Evolutionary conservation across 164 flowering plant species (phyloP).

Genomic region (Chimonanthus salicifolius): DNA sequence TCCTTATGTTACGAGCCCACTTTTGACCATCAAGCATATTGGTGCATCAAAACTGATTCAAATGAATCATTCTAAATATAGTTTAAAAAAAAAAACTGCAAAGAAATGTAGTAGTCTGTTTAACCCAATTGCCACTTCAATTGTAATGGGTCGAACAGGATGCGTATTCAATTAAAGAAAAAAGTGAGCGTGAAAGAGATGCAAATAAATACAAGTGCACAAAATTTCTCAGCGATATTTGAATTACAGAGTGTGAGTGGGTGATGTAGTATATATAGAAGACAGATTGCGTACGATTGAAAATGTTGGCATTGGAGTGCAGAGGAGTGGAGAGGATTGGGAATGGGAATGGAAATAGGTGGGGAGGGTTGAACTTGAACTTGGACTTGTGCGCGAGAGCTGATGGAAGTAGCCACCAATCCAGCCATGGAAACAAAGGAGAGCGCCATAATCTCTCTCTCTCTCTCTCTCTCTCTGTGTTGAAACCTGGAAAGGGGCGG

Average conservation of each 20-base stretch:
- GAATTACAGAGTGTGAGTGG: not conserved
- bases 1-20: too few species aligned
- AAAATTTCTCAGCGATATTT: too few species aligned
- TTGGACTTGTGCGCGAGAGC: not conserved
- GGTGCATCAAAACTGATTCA: too few species aligned
- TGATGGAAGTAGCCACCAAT: not conserved
- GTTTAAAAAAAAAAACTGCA: too few species aligned
- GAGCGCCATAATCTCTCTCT: not conserved
- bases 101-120: too few species aligned
- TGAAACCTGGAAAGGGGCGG: not conserved
- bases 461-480: not conserved
- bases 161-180: too few species aligned
- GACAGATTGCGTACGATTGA: slow-evolving; percentile 46
- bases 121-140: too few species aligned
- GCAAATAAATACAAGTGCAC: too few species aligned
- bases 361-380: not conserved
- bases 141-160: too few species aligned
- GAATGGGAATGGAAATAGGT: not conserved
- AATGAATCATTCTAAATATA: too few species aligned
- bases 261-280: not conserved
- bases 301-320: slow-evolving; percentile 86
- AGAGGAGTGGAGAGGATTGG: slow-evolving; percentile 36
- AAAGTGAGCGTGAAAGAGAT: too few species aligned
- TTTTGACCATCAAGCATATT: too few species aligned
- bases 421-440: not conserved